Conservation (phyloP, 176 grass and related monocot species). For the Oryza glumipatula region DNA sequence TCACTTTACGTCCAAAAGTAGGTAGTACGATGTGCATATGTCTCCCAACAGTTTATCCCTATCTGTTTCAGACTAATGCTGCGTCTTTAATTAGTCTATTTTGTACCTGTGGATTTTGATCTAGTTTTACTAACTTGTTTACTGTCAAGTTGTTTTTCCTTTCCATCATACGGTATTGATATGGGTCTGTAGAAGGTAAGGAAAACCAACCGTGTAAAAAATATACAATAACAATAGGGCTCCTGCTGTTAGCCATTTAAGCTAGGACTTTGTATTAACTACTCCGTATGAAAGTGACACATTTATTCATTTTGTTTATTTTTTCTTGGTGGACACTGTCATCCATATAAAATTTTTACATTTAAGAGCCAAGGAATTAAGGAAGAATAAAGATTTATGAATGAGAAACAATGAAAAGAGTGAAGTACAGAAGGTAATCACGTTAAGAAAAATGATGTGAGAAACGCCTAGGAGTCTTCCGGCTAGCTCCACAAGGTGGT, state of each 20-base stretch:
- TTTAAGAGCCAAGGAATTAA: not conserved
- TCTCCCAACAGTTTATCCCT: not conserved
- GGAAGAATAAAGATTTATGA: not conserved
- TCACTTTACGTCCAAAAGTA: constrained; percentile 24
- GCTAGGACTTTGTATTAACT: not conserved
- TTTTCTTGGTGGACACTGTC: not conserved
- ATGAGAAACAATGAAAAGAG: not conserved
- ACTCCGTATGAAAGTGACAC: not conserved
- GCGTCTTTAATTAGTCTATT: not conserved
- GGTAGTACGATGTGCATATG: not conserved
- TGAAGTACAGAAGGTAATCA: not conserved
- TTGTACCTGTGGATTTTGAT: not conserved
- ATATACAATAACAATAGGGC: not conserved
- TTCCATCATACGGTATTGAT: not conserved
- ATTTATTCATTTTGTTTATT: not conserved
- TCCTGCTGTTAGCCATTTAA: not conserved
- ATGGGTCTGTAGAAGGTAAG: constrained; percentile 25
- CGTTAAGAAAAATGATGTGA: not conserved
- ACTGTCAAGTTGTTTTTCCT: constrained; percentile 8
- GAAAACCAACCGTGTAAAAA: constrained; percentile 24
- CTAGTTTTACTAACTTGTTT: not conserved
- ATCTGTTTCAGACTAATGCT: constrained; percentile 7
- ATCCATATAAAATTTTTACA: not conserved
- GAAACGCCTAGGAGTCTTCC: too few relatives aligned
- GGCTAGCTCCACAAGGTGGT: too few relatives aligned